Conservation (phyloP, 192 early-diverging fungal species). For the Entomortierella parvispora region DNA sequence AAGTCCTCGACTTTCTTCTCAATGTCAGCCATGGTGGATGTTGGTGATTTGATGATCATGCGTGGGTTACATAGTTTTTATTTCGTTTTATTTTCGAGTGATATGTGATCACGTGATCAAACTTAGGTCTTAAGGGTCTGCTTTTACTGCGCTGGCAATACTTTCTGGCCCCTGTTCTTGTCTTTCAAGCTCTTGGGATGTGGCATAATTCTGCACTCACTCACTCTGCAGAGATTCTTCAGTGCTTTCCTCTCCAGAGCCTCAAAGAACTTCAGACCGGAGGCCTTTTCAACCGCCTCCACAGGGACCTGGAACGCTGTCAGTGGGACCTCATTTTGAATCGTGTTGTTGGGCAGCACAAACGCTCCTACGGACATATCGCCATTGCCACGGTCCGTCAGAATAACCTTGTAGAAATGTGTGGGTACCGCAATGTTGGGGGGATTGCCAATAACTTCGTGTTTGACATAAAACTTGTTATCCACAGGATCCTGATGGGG, state of each 20-base stretch:
- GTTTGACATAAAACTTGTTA: conserved; percentile 81
- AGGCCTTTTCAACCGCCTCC: conserved; percentile 75
- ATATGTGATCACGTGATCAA: too few species aligned
- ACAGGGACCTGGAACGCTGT: conserved; percentile 76
- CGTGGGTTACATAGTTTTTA: too few species aligned
- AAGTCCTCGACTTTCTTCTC: conserved; percentile 52
- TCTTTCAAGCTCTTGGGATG: conserved; percentile 46
- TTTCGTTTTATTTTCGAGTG: too few species aligned
- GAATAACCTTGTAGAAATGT: conserved; percentile 93
- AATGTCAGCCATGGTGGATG: conserved; percentile 48
- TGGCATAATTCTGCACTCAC: conserved; percentile 52
- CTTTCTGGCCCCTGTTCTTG: conserved; percentile 21
- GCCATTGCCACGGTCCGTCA: conserved; percentile 65
- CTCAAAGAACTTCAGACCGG: conserved; percentile 78
- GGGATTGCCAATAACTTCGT: conserved; percentile 89
- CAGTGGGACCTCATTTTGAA: conserved; percentile 72
- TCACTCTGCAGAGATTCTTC: conserved; percentile 58
- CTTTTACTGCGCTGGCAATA: conserved; percentile 39
- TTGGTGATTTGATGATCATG: too few species aligned
- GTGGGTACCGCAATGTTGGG: conserved; percentile 92
- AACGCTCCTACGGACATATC: conserved; percentile 73
- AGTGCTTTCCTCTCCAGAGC: conserved; percentile 58
- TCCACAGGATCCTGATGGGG: conserved; percentile 73
- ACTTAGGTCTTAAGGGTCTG: too few species aligned
- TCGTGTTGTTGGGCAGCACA: conserved; percentile 84